Percentiles rank a stretch among this genome's conserved stretches.
Evolutionary conservation across 345 rosid species (phyloP).

Genomic region (Raphanus sativus): DNA sequence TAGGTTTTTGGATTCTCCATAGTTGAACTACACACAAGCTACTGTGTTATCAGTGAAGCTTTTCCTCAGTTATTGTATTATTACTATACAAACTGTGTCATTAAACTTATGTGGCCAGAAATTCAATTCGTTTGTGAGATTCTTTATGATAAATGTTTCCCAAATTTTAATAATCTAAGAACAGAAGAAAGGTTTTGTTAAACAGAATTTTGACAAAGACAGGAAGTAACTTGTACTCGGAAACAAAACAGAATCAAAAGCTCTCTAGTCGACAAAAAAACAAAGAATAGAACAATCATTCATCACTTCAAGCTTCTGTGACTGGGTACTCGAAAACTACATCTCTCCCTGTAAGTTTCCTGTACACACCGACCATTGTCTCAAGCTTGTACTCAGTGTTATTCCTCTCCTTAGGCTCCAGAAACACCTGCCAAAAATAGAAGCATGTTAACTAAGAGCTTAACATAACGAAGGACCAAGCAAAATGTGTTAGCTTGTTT

Average conservation of each 20-base stretch:
- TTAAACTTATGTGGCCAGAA: not conserved
- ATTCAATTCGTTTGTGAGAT: not conserved
- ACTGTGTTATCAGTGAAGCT: not conserved
- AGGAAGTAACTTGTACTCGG: not conserved
- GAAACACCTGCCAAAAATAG: constrained; percentile 47
- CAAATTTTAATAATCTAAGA: not conserved
- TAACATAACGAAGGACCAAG: not conserved
- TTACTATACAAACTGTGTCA: not conserved
- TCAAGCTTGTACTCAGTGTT: constrained; percentile 82
- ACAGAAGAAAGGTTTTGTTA: not conserved
- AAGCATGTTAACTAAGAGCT: not conserved
- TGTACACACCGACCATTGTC: constrained; percentile 70
- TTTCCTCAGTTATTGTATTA: constrained; percentile 4
- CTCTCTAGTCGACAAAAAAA: constrained; percentile 23
- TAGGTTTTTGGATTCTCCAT: constrained; percentile 52
- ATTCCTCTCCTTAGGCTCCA: constrained; percentile 78
- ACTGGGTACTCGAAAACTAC: constrained; percentile 82
- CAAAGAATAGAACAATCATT: constrained; percentile 16
- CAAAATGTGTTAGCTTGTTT: not conserved
- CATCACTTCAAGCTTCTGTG: constrained; percentile 52
- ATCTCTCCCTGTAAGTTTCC: constrained; percentile 84
- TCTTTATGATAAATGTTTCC: not conserved
- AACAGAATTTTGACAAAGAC: not conserved
- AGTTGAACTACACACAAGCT: constrained; percentile 15
- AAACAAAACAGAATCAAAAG: constrained; percentile 16